Conservation (phyloP, 148 eudicot genomes). For the Tetragonia tetragonoides region DNA sequence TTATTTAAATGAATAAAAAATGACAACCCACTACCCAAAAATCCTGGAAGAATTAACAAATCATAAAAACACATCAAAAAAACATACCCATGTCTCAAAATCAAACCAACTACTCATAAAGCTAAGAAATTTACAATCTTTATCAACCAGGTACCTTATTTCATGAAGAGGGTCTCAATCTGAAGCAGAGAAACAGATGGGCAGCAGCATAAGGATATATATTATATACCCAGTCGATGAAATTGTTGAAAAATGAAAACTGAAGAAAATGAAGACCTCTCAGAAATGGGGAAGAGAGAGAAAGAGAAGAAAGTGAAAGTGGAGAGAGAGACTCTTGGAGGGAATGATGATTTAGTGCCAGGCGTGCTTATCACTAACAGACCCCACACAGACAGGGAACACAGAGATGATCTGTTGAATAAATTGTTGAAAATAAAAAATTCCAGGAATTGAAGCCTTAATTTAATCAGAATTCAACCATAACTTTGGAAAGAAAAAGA, state of each 20-base stretch:
- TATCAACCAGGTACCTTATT: slow-evolving; percentile 20
- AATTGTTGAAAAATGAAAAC: slow-evolving; percentile 8
- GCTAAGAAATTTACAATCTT: background rate
- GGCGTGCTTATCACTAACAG: slow-evolving; percentile 67
- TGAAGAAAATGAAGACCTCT: background rate
- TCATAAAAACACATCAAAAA: slow-evolving; percentile 6
- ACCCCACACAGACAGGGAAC: slow-evolving; percentile 25
- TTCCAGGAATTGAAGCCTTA: background rate
- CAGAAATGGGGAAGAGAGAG: slow-evolving; percentile 19
- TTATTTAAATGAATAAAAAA: background rate
- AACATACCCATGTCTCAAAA: slow-evolving; percentile 22
- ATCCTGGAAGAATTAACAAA: background rate
- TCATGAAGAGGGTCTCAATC: slow-evolving; percentile 15
- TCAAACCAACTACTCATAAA: slow-evolving; percentile 13
- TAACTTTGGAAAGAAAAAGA: slow-evolving; percentile 8
- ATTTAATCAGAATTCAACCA: slow-evolving; percentile 14
- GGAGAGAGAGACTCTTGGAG: slow-evolving; percentile 39
- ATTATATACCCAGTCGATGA: slow-evolving; percentile 14
- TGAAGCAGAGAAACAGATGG: slow-evolving; percentile 11
- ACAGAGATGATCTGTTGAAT: slow-evolving; percentile 18
- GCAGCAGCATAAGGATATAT: background rate
- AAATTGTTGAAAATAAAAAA: background rate
- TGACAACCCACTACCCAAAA: background rate
- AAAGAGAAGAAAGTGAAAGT: slow-evolving; percentile 7
- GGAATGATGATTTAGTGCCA: slow-evolving; percentile 68